phyloP scores from a whole-genome alignment of 1,284 basidiomycete genomes.

The Sanghuangporus baumii region DNA sequence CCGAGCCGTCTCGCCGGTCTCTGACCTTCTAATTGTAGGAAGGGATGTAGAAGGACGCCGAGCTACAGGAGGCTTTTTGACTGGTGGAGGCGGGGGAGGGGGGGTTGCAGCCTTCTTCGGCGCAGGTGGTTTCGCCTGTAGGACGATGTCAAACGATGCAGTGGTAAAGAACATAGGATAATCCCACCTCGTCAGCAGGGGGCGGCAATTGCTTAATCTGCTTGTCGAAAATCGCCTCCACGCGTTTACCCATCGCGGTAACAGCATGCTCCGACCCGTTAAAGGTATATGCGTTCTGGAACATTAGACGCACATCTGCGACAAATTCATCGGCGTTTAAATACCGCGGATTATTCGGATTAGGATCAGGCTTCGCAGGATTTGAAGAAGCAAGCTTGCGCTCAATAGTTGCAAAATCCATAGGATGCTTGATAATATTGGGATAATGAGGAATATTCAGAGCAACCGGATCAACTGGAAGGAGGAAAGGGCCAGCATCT shows the following conservation, averaged over 20 bases:
- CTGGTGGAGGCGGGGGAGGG: constrained; percentile 32
- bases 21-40: constrained; percentile 69
- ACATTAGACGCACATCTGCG: constrained; percentile 79
- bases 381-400: constrained; percentile 78
- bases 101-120: constrained; percentile 26
- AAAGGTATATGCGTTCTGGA: constrained; percentile 86
- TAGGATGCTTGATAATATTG: constrained; percentile 83
- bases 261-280: constrained; percentile 90
- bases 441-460: constrained; percentile 92
- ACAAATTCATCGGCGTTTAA: constrained; percentile 72
- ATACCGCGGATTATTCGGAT: constrained; percentile 69
- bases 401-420: constrained; percentile 96
- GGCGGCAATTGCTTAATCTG: constrained; percentile 81
- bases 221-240: constrained; percentile 87
- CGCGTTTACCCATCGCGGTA: constrained; percentile 69
- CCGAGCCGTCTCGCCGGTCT: constrained; percentile 53
- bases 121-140: constrained; percentile 41
- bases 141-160: constrained; percentile 6
- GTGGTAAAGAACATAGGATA: background rate
- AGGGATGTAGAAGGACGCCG: constrained; percentile 73
- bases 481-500: constrained; percentile 78
- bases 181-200: constrained; percentile 53
- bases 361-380: constrained; percentile 69
- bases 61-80: constrained; percentile 45
- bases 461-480: constrained; percentile 87